Conservation (phyloP, 371 early-diverging fungal genomes). For the Syncephalastrum contaminatum region DNA sequence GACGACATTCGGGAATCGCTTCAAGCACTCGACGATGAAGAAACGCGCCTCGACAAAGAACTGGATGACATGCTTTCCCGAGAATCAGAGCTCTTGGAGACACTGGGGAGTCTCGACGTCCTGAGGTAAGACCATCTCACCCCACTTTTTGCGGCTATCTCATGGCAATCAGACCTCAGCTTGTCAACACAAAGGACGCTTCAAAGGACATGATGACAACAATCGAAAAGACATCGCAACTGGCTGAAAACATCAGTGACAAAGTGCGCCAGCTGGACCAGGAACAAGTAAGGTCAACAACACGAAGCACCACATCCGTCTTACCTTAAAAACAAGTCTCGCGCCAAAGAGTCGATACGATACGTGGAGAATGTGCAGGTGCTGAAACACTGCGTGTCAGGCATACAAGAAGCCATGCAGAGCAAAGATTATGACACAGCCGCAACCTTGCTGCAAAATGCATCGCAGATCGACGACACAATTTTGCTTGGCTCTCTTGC, state of each 20-base stretch:
- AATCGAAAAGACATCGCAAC: slow-evolving; percentile 64
- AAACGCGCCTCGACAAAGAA: slow-evolving; percentile 61
- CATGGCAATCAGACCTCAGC: slow-evolving; percentile 54
- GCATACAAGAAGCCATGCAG: slow-evolving; percentile 71
- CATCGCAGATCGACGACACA: slow-evolving; percentile 56
- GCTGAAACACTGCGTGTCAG: slow-evolving; percentile 70
- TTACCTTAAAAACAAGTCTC: slow-evolving; percentile 39
- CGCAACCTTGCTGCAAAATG: slow-evolving; percentile 67
- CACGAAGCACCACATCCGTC: not conserved
- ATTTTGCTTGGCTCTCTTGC: slow-evolving; percentile 76
- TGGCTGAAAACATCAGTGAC: slow-evolving; percentile 80
- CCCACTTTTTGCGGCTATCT: not conserved
- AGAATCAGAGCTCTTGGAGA: slow-evolving; percentile 23
- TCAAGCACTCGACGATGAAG: slow-evolving; percentile 63
- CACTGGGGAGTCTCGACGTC: slow-evolving; percentile 36
- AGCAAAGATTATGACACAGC: slow-evolving; percentile 76
- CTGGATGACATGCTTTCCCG: slow-evolving; percentile 57
- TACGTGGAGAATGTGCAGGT: slow-evolving; percentile 79
- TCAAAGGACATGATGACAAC: slow-evolving; percentile 57
- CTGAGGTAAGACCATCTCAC: slow-evolving; percentile 40
- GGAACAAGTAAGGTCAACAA: slow-evolving; percentile 54
- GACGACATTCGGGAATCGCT: slow-evolving; percentile 67
- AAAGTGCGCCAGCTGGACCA: slow-evolving; percentile 82
- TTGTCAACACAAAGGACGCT: slow-evolving; percentile 50
- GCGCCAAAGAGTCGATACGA: slow-evolving; percentile 66